Conservation (phyloP, 2,329 filamentous ascomycete genomes). For the Acephala macrosclerotiorum region DNA sequence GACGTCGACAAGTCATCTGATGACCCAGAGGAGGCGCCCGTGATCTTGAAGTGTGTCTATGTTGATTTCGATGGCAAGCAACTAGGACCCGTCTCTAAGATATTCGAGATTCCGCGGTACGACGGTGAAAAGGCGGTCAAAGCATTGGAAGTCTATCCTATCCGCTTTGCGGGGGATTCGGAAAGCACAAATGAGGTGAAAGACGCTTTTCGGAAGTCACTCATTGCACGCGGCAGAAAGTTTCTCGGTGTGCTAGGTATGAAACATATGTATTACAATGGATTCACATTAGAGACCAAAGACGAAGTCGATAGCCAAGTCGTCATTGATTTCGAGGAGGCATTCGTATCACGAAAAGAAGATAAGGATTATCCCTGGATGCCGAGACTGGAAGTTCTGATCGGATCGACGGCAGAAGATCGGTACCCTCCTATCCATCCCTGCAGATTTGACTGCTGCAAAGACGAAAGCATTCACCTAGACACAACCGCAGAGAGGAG, state of each 20-base stretch:
- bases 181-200: not conserved
- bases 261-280: constrained; percentile 44
- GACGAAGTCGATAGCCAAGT: constrained; percentile 46
- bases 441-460: not conserved
- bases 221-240: not conserved
- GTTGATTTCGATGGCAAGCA: constrained; percentile 45
- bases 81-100: constrained; percentile 39
- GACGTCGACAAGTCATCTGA: too few relatives aligned
- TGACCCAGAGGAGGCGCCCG: not conserved
- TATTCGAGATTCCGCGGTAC: constrained; percentile 38
- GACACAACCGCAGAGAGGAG: not conserved
- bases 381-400: too few relatives aligned
- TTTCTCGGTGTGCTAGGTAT: not conserved
- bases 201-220: not conserved
- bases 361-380: too few relatives aligned
- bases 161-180: constrained; percentile 23
- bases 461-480: not conserved
- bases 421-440: too few relatives aligned
- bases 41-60: constrained; percentile 35
- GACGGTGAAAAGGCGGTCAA: constrained; percentile 39
- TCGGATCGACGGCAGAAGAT: too few relatives aligned
- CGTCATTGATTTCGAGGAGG: constrained; percentile 43
- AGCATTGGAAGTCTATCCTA: constrained; percentile 40
- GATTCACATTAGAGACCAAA: constrained; percentile 33
- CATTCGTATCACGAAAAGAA: constrained; percentile 30